phyloP scores from a whole-genome alignment of 1,284 basidiomycete species.

The Cystobasidium pallidum region DNA sequence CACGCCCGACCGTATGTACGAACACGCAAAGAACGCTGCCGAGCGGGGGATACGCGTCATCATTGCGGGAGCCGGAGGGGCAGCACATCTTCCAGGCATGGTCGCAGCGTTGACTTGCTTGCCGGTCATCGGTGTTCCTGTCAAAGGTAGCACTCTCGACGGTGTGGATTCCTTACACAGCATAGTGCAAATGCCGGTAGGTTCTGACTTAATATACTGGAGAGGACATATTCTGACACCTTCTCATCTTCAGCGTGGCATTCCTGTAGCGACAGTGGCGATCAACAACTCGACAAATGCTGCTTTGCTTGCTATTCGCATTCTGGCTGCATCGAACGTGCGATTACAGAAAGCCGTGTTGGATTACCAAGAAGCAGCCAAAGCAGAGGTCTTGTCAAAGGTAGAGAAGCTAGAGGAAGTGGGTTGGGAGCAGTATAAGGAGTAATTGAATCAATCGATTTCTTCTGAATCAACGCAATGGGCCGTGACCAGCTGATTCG shows the following conservation, averaged over 20 bases:
- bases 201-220: slow-evolving; percentile 55
- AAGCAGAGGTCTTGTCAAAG: slow-evolving; percentile 82
- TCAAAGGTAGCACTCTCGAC: slow-evolving; percentile 90
- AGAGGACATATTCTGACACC: neutral
- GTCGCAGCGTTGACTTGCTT: slow-evolving; percentile 89
- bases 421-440: slow-evolving; percentile 83
- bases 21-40: slow-evolving; percentile 78
- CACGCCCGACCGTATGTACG: slow-evolving; percentile 83
- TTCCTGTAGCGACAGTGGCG: slow-evolving; percentile 95
- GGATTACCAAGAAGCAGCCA: slow-evolving; percentile 72
- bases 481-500: too few species aligned
- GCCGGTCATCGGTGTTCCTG: slow-evolving; percentile 95
- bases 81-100: slow-evolving; percentile 98
- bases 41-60: slow-evolving; percentile 75
- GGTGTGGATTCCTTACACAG: slow-evolving; percentile 95
- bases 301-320: slow-evolving; percentile 85
- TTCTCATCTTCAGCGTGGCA: slow-evolving; percentile 69
- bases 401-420: slow-evolving; percentile 73
- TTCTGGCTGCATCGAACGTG: slow-evolving; percentile 76
- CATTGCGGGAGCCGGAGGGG: slow-evolving; percentile 95
- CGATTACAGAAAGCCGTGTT: slow-evolving; percentile 71
- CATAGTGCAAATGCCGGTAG: slow-evolving; percentile 98
- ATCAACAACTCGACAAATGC: slow-evolving; percentile 97
- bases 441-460: too few species aligned
- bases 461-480: too few species aligned